Evolutionary conservation across 1,284 basidiomycete genomes (phyloP).

Genomic region (Nidula niveotomentosa): DNA sequence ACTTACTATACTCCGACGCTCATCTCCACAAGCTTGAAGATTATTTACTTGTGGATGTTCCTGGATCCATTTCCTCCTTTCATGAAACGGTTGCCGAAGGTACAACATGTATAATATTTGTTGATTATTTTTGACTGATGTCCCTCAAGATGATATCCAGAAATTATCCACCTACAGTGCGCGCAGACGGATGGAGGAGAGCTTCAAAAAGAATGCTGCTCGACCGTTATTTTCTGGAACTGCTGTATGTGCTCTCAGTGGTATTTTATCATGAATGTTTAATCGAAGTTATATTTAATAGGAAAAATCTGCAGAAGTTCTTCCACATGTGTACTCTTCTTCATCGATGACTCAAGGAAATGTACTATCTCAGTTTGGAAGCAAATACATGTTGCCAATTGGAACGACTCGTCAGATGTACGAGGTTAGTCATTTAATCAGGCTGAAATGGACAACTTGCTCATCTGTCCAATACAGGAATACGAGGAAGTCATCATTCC

Average conservation of each 20-base stretch:
- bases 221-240: constrained; percentile 67
- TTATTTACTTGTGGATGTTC: no score
- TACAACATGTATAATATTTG: neutral
- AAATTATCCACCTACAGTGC: constrained; percentile 55
- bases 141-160: constrained; percentile 11
- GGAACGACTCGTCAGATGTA: constrained; percentile 74
- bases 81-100: no score
- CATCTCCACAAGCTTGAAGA: no score
- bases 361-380: constrained; percentile 72
- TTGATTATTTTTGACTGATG: neutral
- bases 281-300: constrained; percentile 24
- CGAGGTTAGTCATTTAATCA: constrained; percentile 46
- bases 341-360: constrained; percentile 60
- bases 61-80: no score
- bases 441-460: neutral
- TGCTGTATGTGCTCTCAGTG: constrained; percentile 42
- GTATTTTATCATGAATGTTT: constrained; percentile 6
- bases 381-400: constrained; percentile 81
- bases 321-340: constrained; percentile 93
- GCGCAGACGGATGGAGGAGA: constrained; percentile 65
- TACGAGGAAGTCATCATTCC: constrained; percentile 90
- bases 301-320: constrained; percentile 58
- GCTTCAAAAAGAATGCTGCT: constrained; percentile 62
- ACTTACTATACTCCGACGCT: neutral
- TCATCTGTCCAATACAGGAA: constrained; percentile 34